Evolutionary conservation across 225 moss, liverwort and hornwort genomes (phyloP).

Genomic region (Polytrichum formosum): DNA sequence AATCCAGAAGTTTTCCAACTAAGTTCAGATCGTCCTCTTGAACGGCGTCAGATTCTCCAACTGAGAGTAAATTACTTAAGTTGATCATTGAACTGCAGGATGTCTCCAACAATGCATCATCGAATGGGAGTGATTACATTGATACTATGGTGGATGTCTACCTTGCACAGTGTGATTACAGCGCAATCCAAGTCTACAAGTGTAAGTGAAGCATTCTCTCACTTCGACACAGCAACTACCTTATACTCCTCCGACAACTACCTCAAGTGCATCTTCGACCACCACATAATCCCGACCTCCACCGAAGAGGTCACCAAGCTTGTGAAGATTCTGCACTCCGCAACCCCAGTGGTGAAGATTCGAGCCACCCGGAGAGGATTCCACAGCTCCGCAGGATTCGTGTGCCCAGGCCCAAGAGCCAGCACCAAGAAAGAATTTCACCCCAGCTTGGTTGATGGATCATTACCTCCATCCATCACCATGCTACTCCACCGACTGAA

Average conservation of each 20-base stretch:
- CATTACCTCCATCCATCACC: constrained; percentile 10
- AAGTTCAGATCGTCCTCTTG: no score
- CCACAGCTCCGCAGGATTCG: constrained; percentile 25
- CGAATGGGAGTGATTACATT: no score
- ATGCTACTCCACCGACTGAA: constrained; percentile 47
- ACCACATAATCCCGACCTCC: constrained; percentile 14
- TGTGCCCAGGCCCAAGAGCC: constrained; percentile 32
- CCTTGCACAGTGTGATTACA: no score
- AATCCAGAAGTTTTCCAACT: no score
- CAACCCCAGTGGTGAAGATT: constrained; percentile 27
- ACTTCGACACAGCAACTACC: constrained; percentile 13
- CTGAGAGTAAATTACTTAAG: no score
- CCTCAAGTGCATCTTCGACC: constrained; percentile 24
- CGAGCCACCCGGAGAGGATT: constrained; percentile 27
- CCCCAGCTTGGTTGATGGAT: neutral
- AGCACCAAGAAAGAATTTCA: constrained; percentile 9
- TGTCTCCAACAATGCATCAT: no score
- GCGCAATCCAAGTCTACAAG: no score
- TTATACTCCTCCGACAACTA: constrained; percentile 19
- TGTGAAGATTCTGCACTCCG: constrained; percentile 16
- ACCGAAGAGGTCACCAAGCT: constrained; percentile 18
- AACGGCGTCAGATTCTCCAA: no score
- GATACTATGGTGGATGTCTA: no score
- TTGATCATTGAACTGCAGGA: no score
- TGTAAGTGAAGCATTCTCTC: constrained; percentile 17